Evolutionary conservation across 2,329 filamentous ascomycete species (phyloP).

Genomic region (Fusarium foetens): DNA sequence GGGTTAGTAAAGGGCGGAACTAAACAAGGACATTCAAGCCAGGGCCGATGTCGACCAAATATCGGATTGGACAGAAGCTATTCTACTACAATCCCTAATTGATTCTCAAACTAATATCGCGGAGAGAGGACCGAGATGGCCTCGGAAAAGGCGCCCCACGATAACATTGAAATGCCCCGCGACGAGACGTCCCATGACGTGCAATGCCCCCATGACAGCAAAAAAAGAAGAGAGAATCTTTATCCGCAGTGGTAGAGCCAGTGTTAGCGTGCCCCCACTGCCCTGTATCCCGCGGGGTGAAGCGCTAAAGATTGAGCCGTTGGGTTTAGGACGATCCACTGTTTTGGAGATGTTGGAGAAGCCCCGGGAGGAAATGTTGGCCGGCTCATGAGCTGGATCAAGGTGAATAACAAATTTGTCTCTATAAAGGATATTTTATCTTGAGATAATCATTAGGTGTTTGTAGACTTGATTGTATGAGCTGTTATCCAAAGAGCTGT

Average conservation of each 20-base stretch:
- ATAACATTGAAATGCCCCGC: constrained; percentile 18
- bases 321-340: constrained; percentile 7
- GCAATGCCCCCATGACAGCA: constrained; percentile 29
- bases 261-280: constrained; percentile 25
- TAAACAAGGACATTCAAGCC: constrained; percentile 1
- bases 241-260: background rate
- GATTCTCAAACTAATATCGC: background rate
- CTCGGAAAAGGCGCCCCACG: constrained; percentile 26
- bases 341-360: constrained; percentile 35
- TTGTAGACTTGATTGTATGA: no score
- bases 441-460: no score
- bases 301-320: constrained; percentile 14
- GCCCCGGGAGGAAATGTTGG: constrained; percentile 14
- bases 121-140: constrained; percentile 37
- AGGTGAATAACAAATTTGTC: no score
- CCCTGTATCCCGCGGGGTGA: constrained; percentile 28
- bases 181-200: constrained; percentile 28
- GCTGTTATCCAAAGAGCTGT: no score
- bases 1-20: constrained; percentile 22
- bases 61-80: background rate
- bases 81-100: background rate
- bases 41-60: constrained; percentile 24
- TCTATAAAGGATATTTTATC: no score
- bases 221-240: constrained; percentile 12
- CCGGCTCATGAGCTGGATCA: background rate